Base-by-base conservation (phyloP, 1,284 basidiomycete genomes). In the Moniliophthora roreri region DNA sequence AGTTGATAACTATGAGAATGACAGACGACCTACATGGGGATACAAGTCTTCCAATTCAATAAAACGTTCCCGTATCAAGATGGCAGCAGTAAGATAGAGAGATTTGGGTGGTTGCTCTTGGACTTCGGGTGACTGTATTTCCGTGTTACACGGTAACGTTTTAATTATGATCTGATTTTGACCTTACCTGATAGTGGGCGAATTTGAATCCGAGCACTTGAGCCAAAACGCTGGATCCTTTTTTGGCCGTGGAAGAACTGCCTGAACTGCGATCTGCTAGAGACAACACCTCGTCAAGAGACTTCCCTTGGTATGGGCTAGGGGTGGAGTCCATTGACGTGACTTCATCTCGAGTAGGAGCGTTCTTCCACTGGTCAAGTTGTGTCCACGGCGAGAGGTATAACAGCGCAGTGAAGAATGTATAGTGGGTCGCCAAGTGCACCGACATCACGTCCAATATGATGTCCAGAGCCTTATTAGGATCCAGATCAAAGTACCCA, bases 161-260 rank as follows among this genome's bases (percentile, higher is more conserved):
- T 59, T 90, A 91, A 71, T 93, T 87, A 70, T 95, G 97, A 69
- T 90, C 86, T 11, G 80, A 78, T 64, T 96, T 97, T 67, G 98
- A 98, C 63, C 81, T 51, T 58, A 91, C 91, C 72, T 93, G 87
- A 70, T 96, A 98, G 69, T 90, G 87, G 9, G 80, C 79, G 64
- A 97, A 97, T 68, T 99, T 98, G 80, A 98, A 98, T 18, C 96
- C 96, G 11, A 99, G 75, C 1, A 98, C 88, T 69, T 98, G 93
- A 8, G 93, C 90, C 57, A 96, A 76, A 13, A 94, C 87, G 45
- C 85, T 71, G 61, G 89, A 67, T 58, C 79, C 70, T 60, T 62
- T 72, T 50, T 62, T 63, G 35, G 62, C 54, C 26, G 54, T 50
- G 16, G 60, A 53, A 9, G 51, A 59, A 16, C 57, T 53, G 48